Evolutionary conservation across 495 filamentous ascomycete species (phyloP).

Genomic region (Trypethelium eluteriae): DNA sequence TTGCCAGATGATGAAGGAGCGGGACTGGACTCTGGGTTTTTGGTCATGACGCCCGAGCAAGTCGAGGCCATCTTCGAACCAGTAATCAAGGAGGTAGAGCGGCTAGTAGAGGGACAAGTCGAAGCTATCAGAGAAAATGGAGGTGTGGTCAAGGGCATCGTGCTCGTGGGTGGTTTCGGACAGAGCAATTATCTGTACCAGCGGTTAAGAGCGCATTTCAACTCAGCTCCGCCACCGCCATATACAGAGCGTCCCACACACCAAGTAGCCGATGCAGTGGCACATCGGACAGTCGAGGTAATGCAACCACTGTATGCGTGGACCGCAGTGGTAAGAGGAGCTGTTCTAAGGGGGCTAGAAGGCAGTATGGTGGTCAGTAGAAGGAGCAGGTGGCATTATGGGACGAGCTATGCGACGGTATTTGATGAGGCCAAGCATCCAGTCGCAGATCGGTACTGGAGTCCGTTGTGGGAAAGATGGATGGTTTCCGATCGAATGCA

Average conservation of each 20-base stretch:
- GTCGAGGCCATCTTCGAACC: conserved; percentile 42
- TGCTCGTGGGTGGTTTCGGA: conserved; percentile 70
- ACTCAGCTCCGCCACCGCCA: conserved; percentile 54
- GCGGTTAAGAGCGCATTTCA: conserved; percentile 55
- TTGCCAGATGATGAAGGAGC: conserved; percentile 53
- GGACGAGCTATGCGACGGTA: conserved; percentile 68
- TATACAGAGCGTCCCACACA: conserved; percentile 60
- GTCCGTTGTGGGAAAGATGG: conserved; percentile 68
- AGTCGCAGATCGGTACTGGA: conserved; percentile 63
- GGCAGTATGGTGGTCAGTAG: conserved; percentile 62
- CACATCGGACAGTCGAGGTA: conserved; percentile 41
- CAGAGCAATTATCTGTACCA: conserved; percentile 57
- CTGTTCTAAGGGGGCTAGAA: conserved; percentile 60
- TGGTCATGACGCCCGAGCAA: conserved; percentile 38
- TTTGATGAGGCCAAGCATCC: conserved; percentile 64
- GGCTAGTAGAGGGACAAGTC: conserved; percentile 54
- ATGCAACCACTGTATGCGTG: conserved; percentile 65
- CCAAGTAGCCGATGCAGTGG: conserved; percentile 36
- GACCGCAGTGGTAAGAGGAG: conserved; percentile 67
- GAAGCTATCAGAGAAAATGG: conserved; percentile 45
- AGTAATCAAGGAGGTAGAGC: conserved; percentile 50
- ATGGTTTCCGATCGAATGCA: conserved; percentile 76
- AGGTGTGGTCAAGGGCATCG: conserved; percentile 55
- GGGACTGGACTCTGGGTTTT: conserved; percentile 38
- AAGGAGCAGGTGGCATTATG: conserved; percentile 64